Evolutionary conservation across 371 early-diverging fungal species (phyloP), one percentile per base, ranked within the genome.

Genomic region (Gilbertella persicaria): DNA sequence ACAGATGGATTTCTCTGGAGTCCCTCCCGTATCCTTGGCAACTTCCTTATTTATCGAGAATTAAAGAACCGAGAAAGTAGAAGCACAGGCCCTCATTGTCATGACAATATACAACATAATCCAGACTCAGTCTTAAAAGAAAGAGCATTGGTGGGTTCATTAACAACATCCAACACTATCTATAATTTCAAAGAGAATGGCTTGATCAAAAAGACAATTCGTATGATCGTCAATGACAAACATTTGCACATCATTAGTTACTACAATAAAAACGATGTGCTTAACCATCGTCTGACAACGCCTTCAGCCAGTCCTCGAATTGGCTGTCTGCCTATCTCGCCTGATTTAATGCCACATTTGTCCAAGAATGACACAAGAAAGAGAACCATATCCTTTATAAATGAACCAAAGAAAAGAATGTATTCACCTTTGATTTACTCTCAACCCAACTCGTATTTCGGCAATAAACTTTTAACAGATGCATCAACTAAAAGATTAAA

Each of bases 211-310:
- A 91, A 91, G 67, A 86, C 93, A 8, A 83, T 94, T 71, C 90
- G 91, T 20, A 80, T 92, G 43, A 80, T 85, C 37, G 79, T 83
- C 45, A 83, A 91, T 65, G 88, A 88, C 28, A 79, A 83, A 30
- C 80, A 82, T 35, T 85, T 90, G 57, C 94, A 93, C 55, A 73
- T 94, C 57, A 88, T 94, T 45, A 90, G 86, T 46, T 94, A 94
- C 61, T 93, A 92, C 59, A 77, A 81, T 44, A 84, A 86, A 40
- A 83, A 86, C n/a, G 90, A 93, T 55, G 85, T 88, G 10, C 50
- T 83, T 14, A 58, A 72, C 19, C 62, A 78, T 21, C 66, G 63
- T 23, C 61, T 86, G n/a, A 71, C 80, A 6, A 80, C 82, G 6
- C 86, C 86, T 21, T 75, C 80, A 19, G 53, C 61, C 24, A 65